phyloP scores from a whole-genome alignment of 768 basidiomycete species.

The Leccinum broughii region DNA sequence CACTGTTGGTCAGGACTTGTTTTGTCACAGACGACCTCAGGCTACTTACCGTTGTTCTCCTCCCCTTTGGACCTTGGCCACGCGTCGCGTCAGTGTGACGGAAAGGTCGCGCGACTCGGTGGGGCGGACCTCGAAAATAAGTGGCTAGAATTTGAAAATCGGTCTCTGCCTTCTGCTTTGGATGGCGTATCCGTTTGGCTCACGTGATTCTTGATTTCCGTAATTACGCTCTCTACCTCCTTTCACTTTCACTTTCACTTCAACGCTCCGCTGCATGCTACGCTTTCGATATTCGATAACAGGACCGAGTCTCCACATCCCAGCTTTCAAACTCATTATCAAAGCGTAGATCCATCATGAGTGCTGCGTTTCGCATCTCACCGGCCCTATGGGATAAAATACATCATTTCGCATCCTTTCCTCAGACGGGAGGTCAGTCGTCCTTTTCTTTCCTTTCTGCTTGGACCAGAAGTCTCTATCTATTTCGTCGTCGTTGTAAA shows the following conservation, averaged over 20 bases:
- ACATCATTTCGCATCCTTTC: constrained; percentile 88
- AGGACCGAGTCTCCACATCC: not conserved
- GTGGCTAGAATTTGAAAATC: no score
- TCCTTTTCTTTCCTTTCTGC: not conserved
- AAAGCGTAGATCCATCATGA: constrained; percentile 29
- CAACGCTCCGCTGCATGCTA: constrained; percentile 10
- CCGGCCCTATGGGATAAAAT: constrained; percentile 85
- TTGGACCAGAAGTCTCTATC: not conserved
- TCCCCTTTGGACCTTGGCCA: no score
- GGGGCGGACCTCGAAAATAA: no score
- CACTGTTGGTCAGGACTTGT: no score
- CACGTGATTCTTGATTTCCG: not conserved
- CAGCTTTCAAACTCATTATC: not conserved
- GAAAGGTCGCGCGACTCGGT: no score
- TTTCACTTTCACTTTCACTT: not conserved
- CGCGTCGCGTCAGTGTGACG: no score
- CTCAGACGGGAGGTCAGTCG: constrained; percentile 82
- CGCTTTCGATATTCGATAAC: not conserved
- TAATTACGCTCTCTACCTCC: not conserved
- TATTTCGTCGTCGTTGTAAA: no score
- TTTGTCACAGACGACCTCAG: no score
- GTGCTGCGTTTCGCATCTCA: constrained; percentile 64
- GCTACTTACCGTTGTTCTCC: no score
- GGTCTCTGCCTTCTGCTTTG: no score
- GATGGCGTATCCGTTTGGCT: not conserved